These are phyloP conservation scores for Mycena crocata DNA, from an alignment of 768 basidiomycete species.

Conservation along the genomic window DNA sequence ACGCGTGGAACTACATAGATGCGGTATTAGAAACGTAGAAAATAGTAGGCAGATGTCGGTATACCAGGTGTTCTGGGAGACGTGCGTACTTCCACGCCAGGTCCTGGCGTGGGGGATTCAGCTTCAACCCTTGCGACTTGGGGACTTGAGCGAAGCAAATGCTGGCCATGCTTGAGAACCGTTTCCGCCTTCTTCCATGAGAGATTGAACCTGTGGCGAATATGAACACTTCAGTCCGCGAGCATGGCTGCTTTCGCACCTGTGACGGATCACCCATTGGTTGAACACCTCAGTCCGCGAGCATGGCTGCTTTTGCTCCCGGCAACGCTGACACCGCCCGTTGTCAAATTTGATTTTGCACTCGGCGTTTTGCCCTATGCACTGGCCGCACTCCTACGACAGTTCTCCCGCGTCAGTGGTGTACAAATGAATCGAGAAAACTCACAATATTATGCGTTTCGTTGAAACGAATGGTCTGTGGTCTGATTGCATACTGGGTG, in stretches of 20 bases:
- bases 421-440: neutral
- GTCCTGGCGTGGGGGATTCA: too few species aligned
- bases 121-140: neutral
- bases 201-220: slow-evolving; percentile 5
- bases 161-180: neutral
- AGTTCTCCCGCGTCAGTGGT: neutral
- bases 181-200: slow-evolving; percentile 18
- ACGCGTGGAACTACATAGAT: slow-evolving; percentile 17
- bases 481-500: neutral
- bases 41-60: neutral
- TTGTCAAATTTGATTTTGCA: neutral
- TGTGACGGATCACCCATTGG: slow-evolving; percentile 14
- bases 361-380: neutral
- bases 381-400: slow-evolving; percentile 3
- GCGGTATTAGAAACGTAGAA: neutral
- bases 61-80: slow-evolving; percentile 19
- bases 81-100: slow-evolving; percentile 5
- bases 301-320: neutral
- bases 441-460: slow-evolving; percentile 13
- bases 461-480: neutral
- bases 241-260: neutral
- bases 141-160: neutral
- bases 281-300: neutral
- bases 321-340: slow-evolving; percentile 2
- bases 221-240: neutral